Evolutionary conservation across 164 flowering plant genomes (phyloP), one percentile per base, ranked within the genome.

Genomic region (Nymphaea colorata): DNA sequence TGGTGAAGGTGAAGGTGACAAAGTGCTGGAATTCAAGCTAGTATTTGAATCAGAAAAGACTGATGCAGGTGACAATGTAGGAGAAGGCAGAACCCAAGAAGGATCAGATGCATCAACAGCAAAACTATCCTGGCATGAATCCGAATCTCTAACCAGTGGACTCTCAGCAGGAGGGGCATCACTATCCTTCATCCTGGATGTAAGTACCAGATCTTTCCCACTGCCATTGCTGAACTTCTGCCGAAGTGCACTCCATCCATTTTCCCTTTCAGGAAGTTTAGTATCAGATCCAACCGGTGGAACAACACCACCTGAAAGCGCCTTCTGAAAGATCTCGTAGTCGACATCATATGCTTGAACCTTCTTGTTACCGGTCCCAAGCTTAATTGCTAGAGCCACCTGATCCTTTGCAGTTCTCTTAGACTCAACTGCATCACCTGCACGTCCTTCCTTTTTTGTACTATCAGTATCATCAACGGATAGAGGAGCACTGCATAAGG

Each of bases 231-330:
- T 76, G 69, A 87, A 80, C 70, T 82, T 86, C 60, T 75, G 76
- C 68, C 95, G 79, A 43, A 87, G 66, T 63, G 77, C 69, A n/a
- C 81, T 78, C 93, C 94, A 91, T 47, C 91, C 90, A 71, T 70
- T 83, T 76, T 86, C 86, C 70, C 87, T 79, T 4, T 86, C 85
- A 12, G 95, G 95, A 63, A 91, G 81, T 67, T 72, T 70, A 43
- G 86, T 88, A 73, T 86, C 95, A 3, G 80, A 74, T 47, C 71
- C 84, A 41, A 79, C 66, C 3, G 87, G 90, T 1, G 95, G 89
- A 64, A 88, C 88, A 59, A 86, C 86, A 61, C 93, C 97, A 17
- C 95, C 91, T 3, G 78, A 70, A 59, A 87, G 71, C 36, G 94
- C 97, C 72, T 84, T 80, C 3, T 74, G 79, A 62, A 88, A 91